Evolutionary conservation across 2,329 filamentous ascomycete species (phyloP), one percentile per base, ranked within the genome.

Genomic region (Thielaviopsis populi): DNA sequence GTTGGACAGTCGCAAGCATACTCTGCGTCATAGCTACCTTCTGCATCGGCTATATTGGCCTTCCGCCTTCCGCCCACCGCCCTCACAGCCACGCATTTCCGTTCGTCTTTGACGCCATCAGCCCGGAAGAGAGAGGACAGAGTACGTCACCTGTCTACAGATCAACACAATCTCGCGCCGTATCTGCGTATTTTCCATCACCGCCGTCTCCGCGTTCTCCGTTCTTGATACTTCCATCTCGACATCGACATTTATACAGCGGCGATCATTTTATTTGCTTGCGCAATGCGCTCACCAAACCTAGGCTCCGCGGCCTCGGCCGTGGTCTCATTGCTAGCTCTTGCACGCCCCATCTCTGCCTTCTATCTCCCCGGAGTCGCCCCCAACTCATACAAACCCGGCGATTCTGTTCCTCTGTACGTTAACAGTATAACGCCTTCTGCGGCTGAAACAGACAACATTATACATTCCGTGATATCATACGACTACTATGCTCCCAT

Each of bases 301-400:
- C 22, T 56, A 7, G 56, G 61, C 46, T 61, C 61, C 4, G 61
- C 41, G 48, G 64, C 58, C 27, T 77, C 78, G 72, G 75, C 83
- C 61, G 71, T 82, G 24, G 74, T 77, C 56, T 74, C 80, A 30
- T 71, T 83, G 58, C 71, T 84, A 43, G 74, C 77, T 58, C 71
- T 78, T 33, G 80, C 83, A 27, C 78, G 81, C 67, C 72, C 84
- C 42, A 75, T 79, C 15, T 80, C 84, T 1, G 89, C 90, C 63
- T 99, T 97, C 78, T 99, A 99, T 77, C 88, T 99, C 48, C 94
- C 92, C 43, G 94, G 94, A 69, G 91, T 96, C 69, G 91, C 92
- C 68, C 94, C 94, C 24, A 95, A 90, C 53, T 92, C 92, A 64
- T 99, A 99, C 78, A 84, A 88, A 70, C 77, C 79, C 62, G 88